These are phyloP conservation scores for Rutstroemia sydowiana DNA, from an alignment of 2,329 filamentous ascomycete species.

Conservation along the genomic window DNA sequence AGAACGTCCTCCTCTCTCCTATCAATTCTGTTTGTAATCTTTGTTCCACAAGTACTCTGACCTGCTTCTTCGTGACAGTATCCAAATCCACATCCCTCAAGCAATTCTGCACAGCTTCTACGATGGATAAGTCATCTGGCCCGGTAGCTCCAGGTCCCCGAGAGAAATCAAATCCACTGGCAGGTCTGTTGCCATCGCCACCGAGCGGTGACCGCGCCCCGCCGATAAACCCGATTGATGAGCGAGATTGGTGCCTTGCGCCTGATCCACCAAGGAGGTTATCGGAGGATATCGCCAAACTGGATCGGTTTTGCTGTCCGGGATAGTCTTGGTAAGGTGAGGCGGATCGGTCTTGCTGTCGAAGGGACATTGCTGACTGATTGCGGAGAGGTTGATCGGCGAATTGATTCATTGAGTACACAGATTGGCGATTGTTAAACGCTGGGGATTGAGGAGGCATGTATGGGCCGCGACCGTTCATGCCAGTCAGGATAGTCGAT, in stretches of 20 bases:
- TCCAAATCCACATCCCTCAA: conserved; percentile 87
- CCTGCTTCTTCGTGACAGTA: conserved; percentile 97
- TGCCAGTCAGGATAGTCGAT: conserved; percentile 79
- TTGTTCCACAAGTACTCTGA: conserved; percentile 85
- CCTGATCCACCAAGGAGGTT: conserved; percentile 32
- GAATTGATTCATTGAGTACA: conserved; percentile 38
- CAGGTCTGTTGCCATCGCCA: conserved; percentile 33
- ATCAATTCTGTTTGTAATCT: conserved; percentile 81
- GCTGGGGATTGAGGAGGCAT: conserved; percentile 80
- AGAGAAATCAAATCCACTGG: conserved; percentile 55
- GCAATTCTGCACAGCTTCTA: conserved; percentile 76
- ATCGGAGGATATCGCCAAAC: conserved; percentile 38
- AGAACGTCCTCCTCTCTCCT: conserved; percentile 79
- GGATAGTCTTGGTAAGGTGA: conserved; percentile 54
- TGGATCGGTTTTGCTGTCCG: conserved; percentile 47
- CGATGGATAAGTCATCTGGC: conserved; percentile 71
- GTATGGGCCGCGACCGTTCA: conserved; percentile 59
- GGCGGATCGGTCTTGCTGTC: conserved; percentile 38
- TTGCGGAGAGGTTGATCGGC: conserved; percentile 46
- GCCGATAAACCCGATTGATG: conserved; percentile 32
- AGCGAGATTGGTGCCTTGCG: conserved; percentile 35
- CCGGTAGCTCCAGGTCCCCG: conserved; percentile 47
- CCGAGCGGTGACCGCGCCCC: conserved; percentile 42
- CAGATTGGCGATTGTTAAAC: conserved; percentile 44
- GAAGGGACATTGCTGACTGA: conserved; percentile 65